Base-by-base conservation (phyloP, 2,329 filamentous ascomycete genomes). In the Aspergillus pseudoterreus region DNA sequence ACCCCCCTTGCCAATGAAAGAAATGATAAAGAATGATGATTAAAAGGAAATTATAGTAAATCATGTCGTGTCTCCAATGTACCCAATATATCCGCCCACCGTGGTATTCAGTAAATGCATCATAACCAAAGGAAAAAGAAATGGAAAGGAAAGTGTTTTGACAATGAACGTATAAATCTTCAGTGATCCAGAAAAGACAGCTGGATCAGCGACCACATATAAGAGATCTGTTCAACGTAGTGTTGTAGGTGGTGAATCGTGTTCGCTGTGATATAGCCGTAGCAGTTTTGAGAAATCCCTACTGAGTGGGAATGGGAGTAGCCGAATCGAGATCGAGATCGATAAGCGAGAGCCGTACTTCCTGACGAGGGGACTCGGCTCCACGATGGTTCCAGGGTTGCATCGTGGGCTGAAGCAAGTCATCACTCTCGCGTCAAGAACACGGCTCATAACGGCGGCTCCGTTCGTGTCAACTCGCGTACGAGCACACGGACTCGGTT, bases 71-170 rank as follows among this genome's bases (percentile, higher is more conserved):
- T 54, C 53, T 56, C 41, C 48, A 42, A 43, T 47, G 30, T 46
- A 38, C 53, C 58, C 44, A 54, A 47, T 36, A 57, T 58, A 52
- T 53, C 52, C 52, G 44, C 58, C 53, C 55, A 58, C 41, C 19
- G 47, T 32, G 38, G 32, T 44, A 43, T 38, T 43, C n/a, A 19
- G 15, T 41, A 44, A 8, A 52, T 49, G 45, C 42, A 38, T 38
- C 50, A 42, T 42, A 27, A 43, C 41, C 35, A 41, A 49, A 43
- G 8, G 11, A 45, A 41, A 49, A 27, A 11, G 27, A 24, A 52
- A 35, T 27, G 15, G 33, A 33, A 33, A 39, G 21, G 42, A 30
- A 42, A 17, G 36, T 27, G 36, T 36, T 35, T 42, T 17, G 43
- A 49, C 38, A 49, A 49, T 41, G 50, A 53, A 42, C 41, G 46